Percentiles rank a stretch among this genome's conserved stretches.
phyloP scores from a whole-genome alignment of 805 yeast genomes.

The Kodamaea lidongshanica region DNA sequence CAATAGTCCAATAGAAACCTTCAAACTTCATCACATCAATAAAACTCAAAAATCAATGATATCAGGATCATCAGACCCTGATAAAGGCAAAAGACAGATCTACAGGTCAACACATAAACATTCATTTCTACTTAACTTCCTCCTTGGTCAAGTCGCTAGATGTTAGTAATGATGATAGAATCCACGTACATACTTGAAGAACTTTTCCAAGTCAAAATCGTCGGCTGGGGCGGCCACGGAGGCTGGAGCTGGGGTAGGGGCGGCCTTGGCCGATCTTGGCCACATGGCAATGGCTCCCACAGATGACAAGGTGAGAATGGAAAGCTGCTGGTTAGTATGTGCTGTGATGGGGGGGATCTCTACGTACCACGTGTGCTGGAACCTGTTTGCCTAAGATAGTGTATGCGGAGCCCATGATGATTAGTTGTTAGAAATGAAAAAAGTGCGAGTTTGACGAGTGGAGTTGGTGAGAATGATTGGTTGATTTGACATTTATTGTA shows the following conservation, averaged over 20 bases:
- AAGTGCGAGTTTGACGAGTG: background rate
- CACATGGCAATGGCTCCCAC: constrained; percentile 33
- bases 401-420: constrained; percentile 37
- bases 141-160: constrained; percentile 38
- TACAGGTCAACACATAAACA: background rate
- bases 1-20: no score
- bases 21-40: no score
- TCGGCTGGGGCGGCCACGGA: constrained; percentile 30
- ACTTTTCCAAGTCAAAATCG: constrained; percentile 39
- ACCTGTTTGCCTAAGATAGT: constrained; percentile 41
- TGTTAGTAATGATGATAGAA: constrained; percentile 8
- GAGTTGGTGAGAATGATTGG: no score
- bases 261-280: constrained; percentile 26
- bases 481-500: no score
- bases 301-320: constrained; percentile 36
- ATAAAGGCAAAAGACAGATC: background rate
- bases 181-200: constrained; percentile 32
- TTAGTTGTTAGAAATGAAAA: no score
- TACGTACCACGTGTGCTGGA: constrained; percentile 40
- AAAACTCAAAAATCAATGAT: no score
- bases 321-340: constrained; percentile 25
- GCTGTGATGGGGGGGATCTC: background rate
- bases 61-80: background rate
- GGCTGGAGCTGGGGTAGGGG: constrained; percentile 17
- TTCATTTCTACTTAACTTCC: constrained; percentile 27